Base-by-base conservation (phyloP, 352 stramenopile species). In the Pythium rhizo-oryzae region DNA sequence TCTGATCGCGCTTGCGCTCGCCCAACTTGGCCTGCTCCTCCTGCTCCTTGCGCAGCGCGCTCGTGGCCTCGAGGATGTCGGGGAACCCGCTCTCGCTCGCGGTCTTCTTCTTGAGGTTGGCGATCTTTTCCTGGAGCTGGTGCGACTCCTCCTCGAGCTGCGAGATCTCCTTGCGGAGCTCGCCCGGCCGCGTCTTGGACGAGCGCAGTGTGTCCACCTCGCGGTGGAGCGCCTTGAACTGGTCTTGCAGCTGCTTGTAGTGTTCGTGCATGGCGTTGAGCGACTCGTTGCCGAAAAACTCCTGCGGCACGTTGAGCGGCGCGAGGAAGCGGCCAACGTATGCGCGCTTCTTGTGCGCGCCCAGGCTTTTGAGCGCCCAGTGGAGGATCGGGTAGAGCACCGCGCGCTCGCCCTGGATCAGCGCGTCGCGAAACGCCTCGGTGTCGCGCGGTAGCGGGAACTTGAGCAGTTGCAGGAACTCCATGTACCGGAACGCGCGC, bases 391-490 rank as follows among this genome's bases (percentile, higher is more conserved):
- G 87, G 69, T 98, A 98, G 24, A 99, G 76, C n/a, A 88, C 81
- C 51, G 84, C 73, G 33, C 91, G 93, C 52, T 97, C 89, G 57
- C 95, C 93, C 53, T 90, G 77, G 21, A 77, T 71, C 44, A 98
- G 69, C 16, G 83, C 86, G 28, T 92, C 85, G 58, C 87, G 81
- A 60, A 96, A 97, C 41, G 64, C 69, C 41, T 94, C 87, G 37
- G 89, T 58, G 55, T 93, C 83, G 65, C 77, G 75, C 54, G 83
- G 88, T 25, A 98, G 73, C 16, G 90, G 79, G 68, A 97, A 98
- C 78, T 98, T 98, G 72, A 99, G 90, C 53, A 98, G 79, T 56
- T 91, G 78, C 13, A 99, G 81, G 65, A 98, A 98, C 67, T 96
- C 82, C 57, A 97, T 75, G 63, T 98, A 97, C 25, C 94, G 81